Evolutionary conservation across 2,329 filamentous ascomycete species (phyloP), one percentile per base, ranked within the genome.

Genomic region (Aureobasidium sp.): DNA sequence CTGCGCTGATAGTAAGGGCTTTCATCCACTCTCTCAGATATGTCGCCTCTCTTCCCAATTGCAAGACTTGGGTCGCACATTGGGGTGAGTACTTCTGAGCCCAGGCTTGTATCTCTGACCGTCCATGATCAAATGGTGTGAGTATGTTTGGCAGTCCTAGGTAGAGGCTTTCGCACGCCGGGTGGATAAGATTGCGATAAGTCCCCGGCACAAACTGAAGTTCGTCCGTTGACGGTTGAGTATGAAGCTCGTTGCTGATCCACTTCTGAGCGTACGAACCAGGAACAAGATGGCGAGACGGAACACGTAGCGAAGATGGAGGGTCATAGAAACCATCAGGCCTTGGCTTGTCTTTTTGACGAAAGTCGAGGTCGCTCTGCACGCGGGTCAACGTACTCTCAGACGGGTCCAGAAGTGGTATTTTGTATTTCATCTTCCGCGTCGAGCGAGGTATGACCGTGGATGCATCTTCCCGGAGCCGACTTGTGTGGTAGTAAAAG

Each of bases 21-120:
- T 84, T 80, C 8, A 99, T 77, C 94, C 94, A 99, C 63, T 93
- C 84, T 62, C 85, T 86, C 29, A 99, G 75, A 9, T 93, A 76
- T 1, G 79, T 69, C 1, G 85, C 85, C 71, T 97, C 90, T 48
- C 78, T 82, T 2, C 88, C 87, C 16, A 78, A 72, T 68, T 97
- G 92, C 11, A 99, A 78, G 1, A 97, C 86, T 62, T 93, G 85
- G 4, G 78, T 77, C 2, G 90, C 85, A 39, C 75, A 78, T 30
- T 73, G 75, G 0, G 94, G 94, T 0, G 89, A 84, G 74, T 97
- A 96, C 69, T 97, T 97, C 44, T 93, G 87, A 2, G 80, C 73
- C 94, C 94, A 99, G 9, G 84, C 75, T 32, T 81, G 75, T 2
- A 78, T 79, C 69, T 97, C 93, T 67, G 89, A 96, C 54, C 81